phyloP scores from a whole-genome alignment of 371 early-diverging fungal genomes.

The Rhizopus arrhizus region DNA sequence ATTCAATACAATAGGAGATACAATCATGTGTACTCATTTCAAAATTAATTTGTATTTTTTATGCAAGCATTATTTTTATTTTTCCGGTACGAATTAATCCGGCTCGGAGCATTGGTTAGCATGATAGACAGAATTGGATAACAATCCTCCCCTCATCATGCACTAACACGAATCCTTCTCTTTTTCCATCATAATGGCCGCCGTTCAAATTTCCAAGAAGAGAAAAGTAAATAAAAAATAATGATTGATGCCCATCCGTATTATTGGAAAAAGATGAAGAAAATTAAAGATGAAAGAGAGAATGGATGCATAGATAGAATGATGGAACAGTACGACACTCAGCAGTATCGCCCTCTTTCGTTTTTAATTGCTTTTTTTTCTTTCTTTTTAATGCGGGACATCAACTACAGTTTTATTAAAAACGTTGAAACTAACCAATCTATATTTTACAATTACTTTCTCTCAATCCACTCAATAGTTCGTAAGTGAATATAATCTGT shows the following conservation, averaged over 20 bases:
- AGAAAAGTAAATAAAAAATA: slow-evolving; percentile 60
- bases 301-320: slow-evolving; percentile 39
- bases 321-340: slow-evolving; percentile 1
- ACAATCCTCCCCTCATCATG: slow-evolving; percentile 6
- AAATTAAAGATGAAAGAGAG: slow-evolving; percentile 24
- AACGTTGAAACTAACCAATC: background rate
- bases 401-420: background rate
- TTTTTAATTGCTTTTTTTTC: no score
- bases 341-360: no score
- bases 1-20: no score
- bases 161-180: slow-evolving; percentile 8
- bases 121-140: background rate
- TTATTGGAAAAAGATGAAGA: background rate
- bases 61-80: no score
- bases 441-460: background rate
- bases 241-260: slow-evolving; percentile 12
- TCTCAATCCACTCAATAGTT: slow-evolving; percentile 33
- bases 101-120: no score
- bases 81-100: no score
- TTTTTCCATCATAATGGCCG: slow-evolving; percentile 36
- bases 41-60: no score
- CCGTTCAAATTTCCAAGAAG: slow-evolving; percentile 68
- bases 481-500: slow-evolving; percentile 38
- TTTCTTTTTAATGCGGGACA: no score
- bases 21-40: no score